A percentile compares a stretch with the other conserved stretches of the same genome.
Conservation (phyloP, 2,329 filamentous ascomycete genomes). For the Aspergillus vadensis region DNA sequence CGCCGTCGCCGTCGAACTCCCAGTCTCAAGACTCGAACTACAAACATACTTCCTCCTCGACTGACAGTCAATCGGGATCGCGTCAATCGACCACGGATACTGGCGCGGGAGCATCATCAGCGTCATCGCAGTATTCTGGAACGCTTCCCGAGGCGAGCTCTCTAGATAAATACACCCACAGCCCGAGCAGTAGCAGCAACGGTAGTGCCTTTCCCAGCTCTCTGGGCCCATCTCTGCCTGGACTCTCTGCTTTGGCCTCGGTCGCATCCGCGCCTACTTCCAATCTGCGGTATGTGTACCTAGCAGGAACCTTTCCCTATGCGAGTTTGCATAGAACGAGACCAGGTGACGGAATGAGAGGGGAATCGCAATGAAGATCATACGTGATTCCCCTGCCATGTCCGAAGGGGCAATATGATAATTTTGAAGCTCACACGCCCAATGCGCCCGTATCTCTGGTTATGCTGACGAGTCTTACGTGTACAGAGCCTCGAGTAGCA, state of each 20-base stretch:
- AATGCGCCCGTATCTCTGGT: not conserved
- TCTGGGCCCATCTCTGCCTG: conserved; percentile 53
- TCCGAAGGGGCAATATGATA: not conserved
- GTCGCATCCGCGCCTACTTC: conserved; percentile 56
- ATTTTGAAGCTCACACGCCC: not conserved
- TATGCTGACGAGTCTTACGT: conserved; percentile 28
- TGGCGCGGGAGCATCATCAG: conserved; percentile 54
- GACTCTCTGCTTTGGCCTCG: conserved; percentile 61
- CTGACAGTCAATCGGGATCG: conserved; percentile 50
- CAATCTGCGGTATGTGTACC: conserved; percentile 52
- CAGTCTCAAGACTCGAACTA: conserved; percentile 39
- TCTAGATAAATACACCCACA: conserved; percentile 31
- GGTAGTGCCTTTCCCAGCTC: conserved; percentile 36
- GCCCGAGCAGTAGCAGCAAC: conserved; percentile 27
- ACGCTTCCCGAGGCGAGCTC: conserved; percentile 33
- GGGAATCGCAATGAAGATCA: not conserved
- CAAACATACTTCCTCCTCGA: conserved; percentile 48
- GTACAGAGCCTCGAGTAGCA: conserved; percentile 40
- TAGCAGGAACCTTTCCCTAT: not conserved
- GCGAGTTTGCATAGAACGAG: not conserved
- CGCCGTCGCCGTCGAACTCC: conserved; percentile 50
- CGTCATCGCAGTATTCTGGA: conserved; percentile 53
- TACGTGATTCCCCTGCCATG: not conserved
- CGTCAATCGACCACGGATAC: conserved; percentile 47
- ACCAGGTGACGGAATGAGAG: not conserved